phyloP scores from a whole-genome alignment of 2,329 filamentous ascomycete species.

The Epichloe aotearoae region DNA sequence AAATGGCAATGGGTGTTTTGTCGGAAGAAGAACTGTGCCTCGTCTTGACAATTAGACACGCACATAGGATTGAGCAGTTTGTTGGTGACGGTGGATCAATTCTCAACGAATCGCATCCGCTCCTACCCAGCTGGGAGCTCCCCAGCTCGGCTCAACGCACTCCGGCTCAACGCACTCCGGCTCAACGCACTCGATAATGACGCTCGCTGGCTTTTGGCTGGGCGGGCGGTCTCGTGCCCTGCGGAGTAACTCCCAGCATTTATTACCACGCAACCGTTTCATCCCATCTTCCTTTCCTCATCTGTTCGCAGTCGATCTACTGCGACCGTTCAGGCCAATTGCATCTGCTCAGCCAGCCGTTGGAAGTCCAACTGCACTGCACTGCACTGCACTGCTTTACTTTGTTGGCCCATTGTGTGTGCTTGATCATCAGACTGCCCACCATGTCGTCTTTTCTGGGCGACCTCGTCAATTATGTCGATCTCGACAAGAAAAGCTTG shows the following conservation, averaged over 20 bases:
- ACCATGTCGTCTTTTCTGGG: constrained; percentile 27
- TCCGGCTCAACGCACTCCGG: background rate
- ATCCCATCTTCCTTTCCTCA: background rate
- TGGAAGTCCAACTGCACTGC: background rate
- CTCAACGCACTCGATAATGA: background rate
- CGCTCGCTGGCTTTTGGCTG: background rate
- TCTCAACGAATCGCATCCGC: background rate
- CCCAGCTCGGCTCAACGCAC: background rate
- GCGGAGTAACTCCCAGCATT: background rate
- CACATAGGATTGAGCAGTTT: too few relatives aligned
- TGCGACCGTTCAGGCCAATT: too few relatives aligned
- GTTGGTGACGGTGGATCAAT: background rate
- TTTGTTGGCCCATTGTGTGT: background rate
- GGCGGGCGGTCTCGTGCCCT: background rate
- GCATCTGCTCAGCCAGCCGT: too few relatives aligned
- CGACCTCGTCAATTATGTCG: constrained; percentile 48
- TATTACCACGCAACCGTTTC: background rate
- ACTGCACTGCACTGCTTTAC: background rate
- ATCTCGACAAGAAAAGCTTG: constrained; percentile 54
- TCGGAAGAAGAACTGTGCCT: too few relatives aligned
- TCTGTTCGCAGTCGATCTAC: too few relatives aligned
- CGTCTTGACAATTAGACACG: too few relatives aligned
- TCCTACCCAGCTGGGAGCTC: background rate
- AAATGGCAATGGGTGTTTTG: too few relatives aligned
- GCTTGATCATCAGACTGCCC: constrained; percentile 1